These are phyloP conservation scores for Symmetrospora coprosmae DNA, from an alignment of 768 basidiomycete genomes.

Conservation along the genomic window DNA sequence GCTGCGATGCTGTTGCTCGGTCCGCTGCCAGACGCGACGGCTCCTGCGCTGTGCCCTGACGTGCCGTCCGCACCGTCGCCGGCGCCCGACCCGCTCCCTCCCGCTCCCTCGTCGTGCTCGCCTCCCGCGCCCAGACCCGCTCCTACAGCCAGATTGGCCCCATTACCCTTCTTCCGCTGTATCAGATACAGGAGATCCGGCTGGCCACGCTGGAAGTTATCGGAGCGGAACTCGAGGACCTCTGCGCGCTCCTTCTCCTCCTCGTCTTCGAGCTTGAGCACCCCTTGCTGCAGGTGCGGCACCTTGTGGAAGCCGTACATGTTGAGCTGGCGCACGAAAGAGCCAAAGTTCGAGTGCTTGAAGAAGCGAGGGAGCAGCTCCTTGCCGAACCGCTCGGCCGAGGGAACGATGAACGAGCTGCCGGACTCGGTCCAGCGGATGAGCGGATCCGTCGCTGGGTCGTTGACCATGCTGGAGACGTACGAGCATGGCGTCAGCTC, in stretches of 20 bases:
- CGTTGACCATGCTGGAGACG: slow-evolving; percentile 68
- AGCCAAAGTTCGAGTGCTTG: slow-evolving; percentile 90
- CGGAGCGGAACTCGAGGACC: slow-evolving; percentile 77
- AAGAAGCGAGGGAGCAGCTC: slow-evolving; percentile 87
- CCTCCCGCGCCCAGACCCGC: neutral
- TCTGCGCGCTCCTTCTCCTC: slow-evolving; percentile 48
- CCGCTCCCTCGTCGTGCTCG: neutral
- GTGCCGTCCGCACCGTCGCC: neutral
- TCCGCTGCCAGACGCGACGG: neutral
- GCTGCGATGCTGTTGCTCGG: neutral
- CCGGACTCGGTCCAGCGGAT: slow-evolving; percentile 86
- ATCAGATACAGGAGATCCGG: slow-evolving; percentile 77
- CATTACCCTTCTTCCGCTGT: slow-evolving; percentile 65
- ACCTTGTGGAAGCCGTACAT: slow-evolving; percentile 95
- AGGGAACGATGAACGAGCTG: slow-evolving; percentile 83
- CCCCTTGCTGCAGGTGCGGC: slow-evolving; percentile 88
- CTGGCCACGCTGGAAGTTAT: slow-evolving; percentile 69
- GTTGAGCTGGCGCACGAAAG: slow-evolving; percentile 83
- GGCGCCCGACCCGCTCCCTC: neutral
- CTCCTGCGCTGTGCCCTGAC: neutral
- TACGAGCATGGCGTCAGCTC: too few relatives aligned
- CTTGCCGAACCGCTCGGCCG: slow-evolving; percentile 75
- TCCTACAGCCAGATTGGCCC: too few relatives aligned
- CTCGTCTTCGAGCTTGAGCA: slow-evolving; percentile 54
- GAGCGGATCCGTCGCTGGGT: slow-evolving; percentile 61